Percentiles rank a stretch among this genome's conserved stretches.
These are phyloP conservation scores for Cryptococcus maquisensis DNA, from an alignment of 1,284 basidiomycete species.

Conservation along the genomic window DNA sequence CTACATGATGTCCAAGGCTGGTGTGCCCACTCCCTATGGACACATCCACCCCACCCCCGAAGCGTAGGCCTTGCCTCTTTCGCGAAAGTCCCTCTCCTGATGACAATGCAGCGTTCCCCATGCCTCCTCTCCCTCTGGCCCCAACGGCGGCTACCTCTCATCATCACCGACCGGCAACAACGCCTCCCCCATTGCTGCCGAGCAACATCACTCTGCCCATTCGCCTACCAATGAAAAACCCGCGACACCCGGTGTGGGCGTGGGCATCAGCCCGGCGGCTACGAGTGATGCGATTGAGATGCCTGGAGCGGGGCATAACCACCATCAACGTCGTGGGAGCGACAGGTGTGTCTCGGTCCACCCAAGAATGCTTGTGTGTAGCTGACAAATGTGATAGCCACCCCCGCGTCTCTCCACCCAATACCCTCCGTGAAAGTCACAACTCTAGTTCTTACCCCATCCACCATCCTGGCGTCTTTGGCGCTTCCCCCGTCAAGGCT, in stretches of 20 bases:
- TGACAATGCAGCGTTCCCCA: constrained; percentile 41
- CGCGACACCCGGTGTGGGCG: constrained; percentile 26
- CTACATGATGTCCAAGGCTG: constrained; percentile 92
- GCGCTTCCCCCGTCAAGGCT: constrained; percentile 46
- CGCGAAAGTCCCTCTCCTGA: background rate
- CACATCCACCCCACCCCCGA: constrained; percentile 94
- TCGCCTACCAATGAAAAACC: constrained; percentile 17
- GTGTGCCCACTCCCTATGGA: constrained; percentile 77
- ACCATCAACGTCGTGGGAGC: constrained; percentile 33
- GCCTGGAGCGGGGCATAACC: constrained; percentile 16
- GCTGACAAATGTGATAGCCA: constrained; percentile 3
- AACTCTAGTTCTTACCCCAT: constrained; percentile 41
- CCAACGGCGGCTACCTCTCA: constrained; percentile 29
- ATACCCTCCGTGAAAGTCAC: constrained; percentile 29
- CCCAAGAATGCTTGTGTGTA: background rate
- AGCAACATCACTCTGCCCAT: constrained; percentile 10
- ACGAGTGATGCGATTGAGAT: constrained; percentile 38
- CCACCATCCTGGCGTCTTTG: constrained; percentile 28
- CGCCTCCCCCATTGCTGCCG: constrained; percentile 15
- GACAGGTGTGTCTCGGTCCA: constrained; percentile 27
- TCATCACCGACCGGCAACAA: constrained; percentile 39
- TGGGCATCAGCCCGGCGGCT: constrained; percentile 40
- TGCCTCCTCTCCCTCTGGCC: constrained; percentile 40
- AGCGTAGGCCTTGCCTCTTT: constrained; percentile 59
- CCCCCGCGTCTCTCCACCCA: constrained; percentile 38